A percentile compares a stretch with the other conserved stretches of the same genome.
phyloP scores from a whole-genome alignment of 805 yeast genomes.

The Ogataea populi-albae region DNA sequence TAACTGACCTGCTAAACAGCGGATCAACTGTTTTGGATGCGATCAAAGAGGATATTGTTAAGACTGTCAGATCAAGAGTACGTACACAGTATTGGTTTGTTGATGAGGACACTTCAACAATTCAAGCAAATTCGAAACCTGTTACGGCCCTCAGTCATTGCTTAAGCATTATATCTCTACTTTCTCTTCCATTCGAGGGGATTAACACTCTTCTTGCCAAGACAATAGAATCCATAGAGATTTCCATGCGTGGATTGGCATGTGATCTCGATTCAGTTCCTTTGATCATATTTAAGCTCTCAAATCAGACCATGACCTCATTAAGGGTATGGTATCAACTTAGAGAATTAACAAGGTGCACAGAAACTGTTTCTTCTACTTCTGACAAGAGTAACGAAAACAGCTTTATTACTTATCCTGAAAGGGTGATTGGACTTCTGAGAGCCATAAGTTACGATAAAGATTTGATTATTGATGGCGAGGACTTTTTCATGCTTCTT shows the following conservation, averaged over 20 bases:
- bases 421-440: conserved; percentile 39
- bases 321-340: conserved; percentile 46
- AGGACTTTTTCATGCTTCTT: conserved; percentile 54
- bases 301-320: conserved; percentile 58
- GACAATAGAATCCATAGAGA: conserved; percentile 64
- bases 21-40: conserved; percentile 8
- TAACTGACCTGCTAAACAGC: conserved; percentile 9
- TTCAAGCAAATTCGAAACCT: conserved; percentile 20
- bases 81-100: conserved; percentile 31
- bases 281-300: conserved; percentile 52
- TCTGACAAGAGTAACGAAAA: conserved; percentile 11
- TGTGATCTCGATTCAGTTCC: conserved; percentile 30
- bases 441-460: conserved; percentile 52
- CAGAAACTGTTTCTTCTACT: conserved; percentile 22
- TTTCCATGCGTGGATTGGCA: conserved; percentile 54
- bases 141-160: conserved; percentile 26
- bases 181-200: conserved; percentile 33
- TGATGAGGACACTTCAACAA: conserved; percentile 15
- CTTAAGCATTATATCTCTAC: conserved; percentile 18
- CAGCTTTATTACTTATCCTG: conserved; percentile 27
- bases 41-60: conserved; percentile 22
- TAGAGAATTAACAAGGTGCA: conserved; percentile 30
- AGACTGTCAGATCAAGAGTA: conserved; percentile 20
- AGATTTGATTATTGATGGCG: conserved; percentile 30
- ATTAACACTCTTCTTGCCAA: conserved; percentile 40